Evolutionary conservation across 1,284 basidiomycete species (phyloP), one percentile per base, ranked within the genome.

Genomic region (Athelia sp.): DNA sequence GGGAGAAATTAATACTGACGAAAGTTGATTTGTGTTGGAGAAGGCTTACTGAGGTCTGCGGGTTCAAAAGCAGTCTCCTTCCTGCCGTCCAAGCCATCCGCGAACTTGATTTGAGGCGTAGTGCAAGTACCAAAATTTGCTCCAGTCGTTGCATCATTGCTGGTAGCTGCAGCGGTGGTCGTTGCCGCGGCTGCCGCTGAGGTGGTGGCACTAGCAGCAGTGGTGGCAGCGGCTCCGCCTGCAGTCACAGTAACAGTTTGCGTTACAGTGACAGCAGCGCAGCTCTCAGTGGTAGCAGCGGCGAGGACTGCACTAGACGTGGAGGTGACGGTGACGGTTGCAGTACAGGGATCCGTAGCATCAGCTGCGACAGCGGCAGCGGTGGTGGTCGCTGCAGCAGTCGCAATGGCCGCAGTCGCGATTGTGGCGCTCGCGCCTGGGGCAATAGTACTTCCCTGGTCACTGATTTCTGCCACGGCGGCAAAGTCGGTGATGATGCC

Each of bases 21-120:
- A n/a, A n/a, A n/a, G n/a, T n/a, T n/a, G n/a, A n/a, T n/a, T n/a
- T n/a, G n/a, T n/a, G n/a, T n/a, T n/a, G n/a, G n/a, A n/a, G n/a
- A n/a, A n/a, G 15, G 4, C 61, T 49, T 57, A 75, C 73, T 53
- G 56, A 66, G 57, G 57, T 81, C 73, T 42, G 62, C 65, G 38
- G 78, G 79, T 56, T 74, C 60, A 69, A 79, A 80, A 54, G 65
- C 69, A n/a, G 78, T 79, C 60, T 80, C 78, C 56, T 66, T 73
- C 52, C 78, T 67, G 49, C 63, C 62, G 54, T 79, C 78, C 49
- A 81, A 77, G 45, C 77, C 78, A 26, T 53, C 59, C 35, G 59
- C 78, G 61, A 81, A 81, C 52, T 74, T 64, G 53, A 81, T 79
- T 59, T 77, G 58, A 17, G 78, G 79, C 23, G 74, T 62, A 19